Conservation (phyloP, 352 stramenopile genomes). For the Phytophthora meadii region DNA sequence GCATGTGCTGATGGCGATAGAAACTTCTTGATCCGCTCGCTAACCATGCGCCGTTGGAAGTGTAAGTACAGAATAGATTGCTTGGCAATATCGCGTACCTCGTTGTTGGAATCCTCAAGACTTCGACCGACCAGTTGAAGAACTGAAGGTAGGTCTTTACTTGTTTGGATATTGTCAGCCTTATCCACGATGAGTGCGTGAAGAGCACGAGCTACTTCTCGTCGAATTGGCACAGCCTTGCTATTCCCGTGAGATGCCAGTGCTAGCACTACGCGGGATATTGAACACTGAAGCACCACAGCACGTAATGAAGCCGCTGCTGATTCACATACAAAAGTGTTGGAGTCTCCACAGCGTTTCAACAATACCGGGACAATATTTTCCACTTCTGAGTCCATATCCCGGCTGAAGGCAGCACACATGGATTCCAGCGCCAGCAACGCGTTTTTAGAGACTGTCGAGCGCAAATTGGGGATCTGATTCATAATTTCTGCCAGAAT, state of each 20-base stretch:
- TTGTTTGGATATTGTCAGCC: conserved; percentile 37
- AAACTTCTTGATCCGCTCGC: conserved; percentile 60
- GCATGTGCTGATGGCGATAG: conserved; percentile 45
- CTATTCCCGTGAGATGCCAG: conserved; percentile 49
- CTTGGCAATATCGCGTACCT: conserved; percentile 75
- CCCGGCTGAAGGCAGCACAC: conserved; percentile 47
- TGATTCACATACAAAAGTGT: conserved; percentile 78
- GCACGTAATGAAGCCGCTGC: conserved; percentile 51
- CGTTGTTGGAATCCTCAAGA: conserved; percentile 80
- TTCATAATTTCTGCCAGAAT: conserved; percentile 59
- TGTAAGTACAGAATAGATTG: conserved; percentile 63
- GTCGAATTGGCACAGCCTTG: conserved; percentile 60
- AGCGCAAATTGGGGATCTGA: conserved; percentile 76
- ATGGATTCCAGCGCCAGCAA: conserved; percentile 72
- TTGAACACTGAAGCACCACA: conserved; percentile 67
- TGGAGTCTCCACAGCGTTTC: conserved; percentile 73
- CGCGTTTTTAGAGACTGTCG: conserved; percentile 80
- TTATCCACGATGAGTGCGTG: conserved; percentile 57
- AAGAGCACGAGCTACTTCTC: conserved; percentile 66
- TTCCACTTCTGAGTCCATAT: conserved; percentile 71
- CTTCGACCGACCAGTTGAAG: conserved; percentile 62
- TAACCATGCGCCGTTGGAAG: conserved; percentile 45
- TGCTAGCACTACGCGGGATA: conserved; percentile 48
- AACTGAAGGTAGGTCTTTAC: conserved; percentile 52
- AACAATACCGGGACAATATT: conserved; percentile 66